phyloP scores from a whole-genome alignment of 805 yeast genomes.

The Metschnikowia lunata region DNA sequence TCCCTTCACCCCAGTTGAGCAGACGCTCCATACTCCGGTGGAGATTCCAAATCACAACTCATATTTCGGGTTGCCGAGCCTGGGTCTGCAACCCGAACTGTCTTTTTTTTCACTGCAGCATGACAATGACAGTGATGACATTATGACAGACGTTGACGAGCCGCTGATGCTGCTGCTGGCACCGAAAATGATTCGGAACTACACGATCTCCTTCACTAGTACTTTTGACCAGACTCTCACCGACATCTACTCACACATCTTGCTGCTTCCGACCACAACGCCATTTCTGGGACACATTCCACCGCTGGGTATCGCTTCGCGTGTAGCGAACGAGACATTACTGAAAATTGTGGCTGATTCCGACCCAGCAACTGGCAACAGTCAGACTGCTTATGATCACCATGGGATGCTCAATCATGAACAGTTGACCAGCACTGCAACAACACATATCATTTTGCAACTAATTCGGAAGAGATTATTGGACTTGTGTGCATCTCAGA shows the following conservation, averaged over 20 bases:
- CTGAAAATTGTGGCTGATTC: slow-evolving; percentile 19
- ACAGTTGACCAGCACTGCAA: slow-evolving; percentile 25
- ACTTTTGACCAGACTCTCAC: slow-evolving; percentile 35
- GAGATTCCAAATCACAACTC: slow-evolving; percentile 20
- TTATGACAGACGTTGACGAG: slow-evolving; percentile 39
- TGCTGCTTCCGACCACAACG: slow-evolving; percentile 42
- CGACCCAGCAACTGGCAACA: slow-evolving; percentile 14
- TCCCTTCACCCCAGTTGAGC: slow-evolving; percentile 45
- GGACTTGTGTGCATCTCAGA: slow-evolving; percentile 33
- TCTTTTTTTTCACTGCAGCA: slow-evolving; percentile 28
- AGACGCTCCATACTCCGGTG: slow-evolving; percentile 38
- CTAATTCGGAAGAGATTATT: slow-evolving; percentile 38
- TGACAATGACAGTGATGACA: slow-evolving; percentile 40
- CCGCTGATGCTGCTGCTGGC: slow-evolving; percentile 16
- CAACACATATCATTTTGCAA: slow-evolving; percentile 39
- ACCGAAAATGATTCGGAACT: slow-evolving; percentile 21
- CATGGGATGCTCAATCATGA: slow-evolving; percentile 32
- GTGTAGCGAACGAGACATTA: slow-evolving; percentile 42
- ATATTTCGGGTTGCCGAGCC: slow-evolving; percentile 9
- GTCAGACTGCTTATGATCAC: slow-evolving; percentile 24
- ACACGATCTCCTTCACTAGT: slow-evolving; percentile 33
- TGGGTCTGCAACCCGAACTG: slow-evolving; percentile 10
- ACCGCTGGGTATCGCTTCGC: slow-evolving; percentile 42
- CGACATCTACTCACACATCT: slow-evolving; percentile 30
- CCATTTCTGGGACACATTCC: slow-evolving; percentile 42